phyloP scores from a whole-genome alignment of 1,284 basidiomycete species.

The Trametes pubescens region DNA sequence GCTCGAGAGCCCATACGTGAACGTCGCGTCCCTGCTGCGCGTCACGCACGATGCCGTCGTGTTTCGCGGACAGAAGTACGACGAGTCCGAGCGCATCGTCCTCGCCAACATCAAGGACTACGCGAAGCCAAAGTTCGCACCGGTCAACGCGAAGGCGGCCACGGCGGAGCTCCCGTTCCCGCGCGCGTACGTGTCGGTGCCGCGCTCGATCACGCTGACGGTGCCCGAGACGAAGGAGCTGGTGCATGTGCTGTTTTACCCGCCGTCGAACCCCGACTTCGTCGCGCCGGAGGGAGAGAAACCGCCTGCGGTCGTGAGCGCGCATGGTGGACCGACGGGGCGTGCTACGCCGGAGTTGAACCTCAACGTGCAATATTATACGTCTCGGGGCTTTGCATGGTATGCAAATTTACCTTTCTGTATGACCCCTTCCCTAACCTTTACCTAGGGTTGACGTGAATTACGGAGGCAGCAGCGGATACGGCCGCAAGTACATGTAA shows the following conservation, averaged over 20 bases:
- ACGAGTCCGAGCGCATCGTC: slow-evolving; percentile 51
- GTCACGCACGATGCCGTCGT: slow-evolving; percentile 49
- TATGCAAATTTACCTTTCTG: slow-evolving; percentile 39
- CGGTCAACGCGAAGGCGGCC: slow-evolving; percentile 41
- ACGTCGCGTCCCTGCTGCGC: slow-evolving; percentile 50
- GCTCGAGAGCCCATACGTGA: slow-evolving; percentile 56
- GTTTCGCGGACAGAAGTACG: slow-evolving; percentile 55
- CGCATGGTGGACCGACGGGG: slow-evolving; percentile 75
- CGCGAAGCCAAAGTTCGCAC: slow-evolving; percentile 40
- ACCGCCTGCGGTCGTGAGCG: slow-evolving; percentile 69
- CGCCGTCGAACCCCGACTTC: slow-evolving; percentile 68
- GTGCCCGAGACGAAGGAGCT: slow-evolving; percentile 48
- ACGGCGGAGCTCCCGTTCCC: slow-evolving; percentile 38
- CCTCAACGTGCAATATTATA: slow-evolving; percentile 69
- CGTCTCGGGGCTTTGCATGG: slow-evolving; percentile 73
- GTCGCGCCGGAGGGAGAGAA: slow-evolving; percentile 58
- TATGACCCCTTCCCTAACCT: background rate
- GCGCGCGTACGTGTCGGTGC: slow-evolving; percentile 51
- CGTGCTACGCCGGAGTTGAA: slow-evolving; percentile 54
- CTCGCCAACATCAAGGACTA: slow-evolving; percentile 44
- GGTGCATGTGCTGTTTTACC: slow-evolving; percentile 66
- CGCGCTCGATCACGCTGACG: slow-evolving; percentile 54
- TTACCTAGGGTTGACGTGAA: slow-evolving; percentile 69
- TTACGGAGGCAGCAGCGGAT: slow-evolving; percentile 74
- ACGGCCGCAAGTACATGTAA: slow-evolving; percentile 64